Conservation (phyloP, 495 filamentous ascomycete genomes). For the Hyphodiscus hymeniophilus region DNA sequence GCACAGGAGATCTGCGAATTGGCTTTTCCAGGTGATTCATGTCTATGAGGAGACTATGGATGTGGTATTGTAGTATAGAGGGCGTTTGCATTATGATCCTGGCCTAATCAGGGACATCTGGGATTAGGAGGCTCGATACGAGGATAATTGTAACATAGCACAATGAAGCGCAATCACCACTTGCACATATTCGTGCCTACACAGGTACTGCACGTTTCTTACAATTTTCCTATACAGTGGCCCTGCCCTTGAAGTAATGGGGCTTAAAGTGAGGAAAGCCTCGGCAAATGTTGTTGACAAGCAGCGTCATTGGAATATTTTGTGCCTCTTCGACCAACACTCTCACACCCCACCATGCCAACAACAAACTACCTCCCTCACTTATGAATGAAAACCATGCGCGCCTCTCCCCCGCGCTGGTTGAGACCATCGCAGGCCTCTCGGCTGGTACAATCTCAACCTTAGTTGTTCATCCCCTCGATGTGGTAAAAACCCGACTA, state of each 20-base stretch:
- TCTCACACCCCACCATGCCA: constrained; percentile 15
- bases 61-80: constrained; percentile 10
- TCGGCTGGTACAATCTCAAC: constrained; percentile 81
- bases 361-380: neutral
- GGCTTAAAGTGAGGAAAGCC: constrained; percentile 1
- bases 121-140: constrained; percentile 3
- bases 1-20: no score
- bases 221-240: no score
- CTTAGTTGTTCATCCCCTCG: constrained; percentile 75
- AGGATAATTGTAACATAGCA: constrained; percentile 13
- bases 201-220: neutral
- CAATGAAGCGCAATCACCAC: constrained; percentile 14
- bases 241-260: neutral
- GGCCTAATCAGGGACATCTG: neutral
- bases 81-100: constrained; percentile 8
- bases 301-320: constrained; percentile 2
- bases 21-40: no score
- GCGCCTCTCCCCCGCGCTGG: constrained; percentile 49
- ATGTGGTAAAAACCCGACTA: constrained; percentile 91
- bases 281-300: constrained; percentile 12
- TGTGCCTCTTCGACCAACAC: neutral
- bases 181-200: neutral
- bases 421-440: constrained; percentile 88
- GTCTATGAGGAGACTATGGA: neutral
- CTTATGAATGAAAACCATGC: constrained; percentile 25